Conservation (phyloP, 768 basidiomycete genomes). For the Boletus insuetus region DNA sequence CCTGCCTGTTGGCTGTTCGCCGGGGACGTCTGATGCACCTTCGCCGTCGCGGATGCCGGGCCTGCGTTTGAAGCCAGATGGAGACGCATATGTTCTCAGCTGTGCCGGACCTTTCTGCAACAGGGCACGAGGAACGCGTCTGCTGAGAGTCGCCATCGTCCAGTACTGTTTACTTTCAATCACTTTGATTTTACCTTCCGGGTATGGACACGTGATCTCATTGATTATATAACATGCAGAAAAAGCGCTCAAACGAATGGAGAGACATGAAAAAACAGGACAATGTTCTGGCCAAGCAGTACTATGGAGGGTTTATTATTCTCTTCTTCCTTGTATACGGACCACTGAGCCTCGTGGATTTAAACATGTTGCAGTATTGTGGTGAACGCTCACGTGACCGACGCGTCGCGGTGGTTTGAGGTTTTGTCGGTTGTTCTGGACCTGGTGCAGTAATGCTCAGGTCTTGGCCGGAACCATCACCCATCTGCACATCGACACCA, state of each 20-base stretch:
- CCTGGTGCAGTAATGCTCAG: background rate
- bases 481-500: slow-evolving; percentile 18
- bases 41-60: slow-evolving; percentile 9
- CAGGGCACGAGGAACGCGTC: slow-evolving; percentile 10
- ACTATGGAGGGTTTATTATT: too few species aligned
- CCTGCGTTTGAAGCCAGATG: slow-evolving; percentile 22
- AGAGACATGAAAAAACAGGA: too few species aligned
- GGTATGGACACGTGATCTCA: slow-evolving; percentile 10
- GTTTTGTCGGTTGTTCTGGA: background rate
- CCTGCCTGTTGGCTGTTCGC: slow-evolving; percentile 21
- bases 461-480: slow-evolving; percentile 5
- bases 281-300: too few species aligned
- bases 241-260: too few species aligned
- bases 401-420: slow-evolving; percentile 33
- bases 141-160: slow-evolving; percentile 16
- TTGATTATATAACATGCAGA: background rate
- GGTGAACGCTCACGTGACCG: slow-evolving; percentile 20
- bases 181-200: background rate
- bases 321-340: too few species aligned
- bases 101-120: background rate
- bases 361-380: background rate
- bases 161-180: background rate
- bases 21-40: slow-evolving; percentile 9
- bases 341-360: too few species aligned
- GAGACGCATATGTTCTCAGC: slow-evolving; percentile 19